A percentile compares a stretch with the other conserved stretches of the same genome.
phyloP scores from a whole-genome alignment of 495 filamentous ascomycete species.

The Penicillium simplicissimum region DNA sequence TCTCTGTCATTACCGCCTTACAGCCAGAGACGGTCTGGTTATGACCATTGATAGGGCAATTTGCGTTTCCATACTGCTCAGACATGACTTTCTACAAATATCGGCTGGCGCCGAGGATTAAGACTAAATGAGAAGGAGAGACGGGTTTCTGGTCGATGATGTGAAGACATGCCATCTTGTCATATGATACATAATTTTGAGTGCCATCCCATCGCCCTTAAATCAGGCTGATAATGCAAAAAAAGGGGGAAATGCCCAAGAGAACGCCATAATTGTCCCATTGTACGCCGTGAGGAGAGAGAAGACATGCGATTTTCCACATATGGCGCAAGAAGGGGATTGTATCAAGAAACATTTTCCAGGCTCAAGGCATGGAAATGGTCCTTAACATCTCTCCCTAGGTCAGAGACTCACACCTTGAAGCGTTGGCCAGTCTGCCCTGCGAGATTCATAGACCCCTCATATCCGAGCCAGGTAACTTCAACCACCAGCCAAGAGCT shows the following conservation, averaged over 20 bases:
- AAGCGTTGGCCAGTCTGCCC: background rate
- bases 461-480: background rate
- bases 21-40: background rate
- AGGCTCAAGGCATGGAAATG: background rate
- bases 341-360: background rate
- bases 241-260: constrained; percentile 24
- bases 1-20: constrained; percentile 5
- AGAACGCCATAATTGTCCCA: constrained; percentile 27
- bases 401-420: background rate
- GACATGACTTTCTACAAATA: background rate
- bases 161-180: constrained; percentile 17
- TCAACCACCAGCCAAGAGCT: background rate
- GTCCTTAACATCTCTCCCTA: background rate
- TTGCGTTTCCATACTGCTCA: background rate
- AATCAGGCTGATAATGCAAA: constrained; percentile 27
- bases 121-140: constrained; percentile 6
- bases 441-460: background rate
- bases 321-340: background rate
- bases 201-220: constrained; percentile 20
- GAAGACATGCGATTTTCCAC: constrained; percentile 3
- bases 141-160: constrained; percentile 12
- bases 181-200: constrained; percentile 30
- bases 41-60: background rate
- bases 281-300: constrained; percentile 31
- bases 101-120: background rate